Conservation (phyloP, 176 grass and related monocot species). For the Thinopyrum elongatum region DNA sequence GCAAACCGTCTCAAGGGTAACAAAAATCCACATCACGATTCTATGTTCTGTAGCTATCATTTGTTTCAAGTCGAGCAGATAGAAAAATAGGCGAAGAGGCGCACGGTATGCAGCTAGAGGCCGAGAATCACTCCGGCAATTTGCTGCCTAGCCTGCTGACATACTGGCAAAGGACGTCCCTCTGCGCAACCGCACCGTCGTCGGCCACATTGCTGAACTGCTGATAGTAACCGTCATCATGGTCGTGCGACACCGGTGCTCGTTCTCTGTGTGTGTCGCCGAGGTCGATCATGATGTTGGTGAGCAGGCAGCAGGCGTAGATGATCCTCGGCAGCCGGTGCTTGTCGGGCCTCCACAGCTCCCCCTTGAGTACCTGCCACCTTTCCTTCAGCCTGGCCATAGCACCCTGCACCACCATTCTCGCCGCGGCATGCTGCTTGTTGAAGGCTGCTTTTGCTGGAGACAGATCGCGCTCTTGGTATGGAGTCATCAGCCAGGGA, state of each 20-base stretch:
- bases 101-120: not conserved
- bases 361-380: conserved; percentile 60
- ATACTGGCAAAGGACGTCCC: conserved; percentile 42
- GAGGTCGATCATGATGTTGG: conserved; percentile 63
- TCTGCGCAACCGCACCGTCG: conserved; percentile 20
- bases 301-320: conserved; percentile 69
- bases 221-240: conserved; percentile 50
- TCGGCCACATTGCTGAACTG: conserved; percentile 47
- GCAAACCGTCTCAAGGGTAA: no score
- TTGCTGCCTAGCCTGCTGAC: not conserved
- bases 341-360: conserved; percentile 70
- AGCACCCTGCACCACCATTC: conserved; percentile 46
- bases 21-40: conserved; percentile 5
- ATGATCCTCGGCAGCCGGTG: conserved; percentile 67
- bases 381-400: conserved; percentile 52
- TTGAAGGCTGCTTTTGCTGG: conserved; percentile 55
- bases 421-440: conserved; percentile 34
- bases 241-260: conserved; percentile 26
- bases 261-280: conserved; percentile 26
- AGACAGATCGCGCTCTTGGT: conserved; percentile 43
- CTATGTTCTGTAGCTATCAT: not conserved
- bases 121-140: conserved; percentile 10
- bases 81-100: not conserved
- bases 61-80: not conserved
- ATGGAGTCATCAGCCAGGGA: conserved; percentile 89